phyloP scores from a whole-genome alignment of 2,329 filamentous ascomycete species.

The Colletotrichum filicis region DNA sequence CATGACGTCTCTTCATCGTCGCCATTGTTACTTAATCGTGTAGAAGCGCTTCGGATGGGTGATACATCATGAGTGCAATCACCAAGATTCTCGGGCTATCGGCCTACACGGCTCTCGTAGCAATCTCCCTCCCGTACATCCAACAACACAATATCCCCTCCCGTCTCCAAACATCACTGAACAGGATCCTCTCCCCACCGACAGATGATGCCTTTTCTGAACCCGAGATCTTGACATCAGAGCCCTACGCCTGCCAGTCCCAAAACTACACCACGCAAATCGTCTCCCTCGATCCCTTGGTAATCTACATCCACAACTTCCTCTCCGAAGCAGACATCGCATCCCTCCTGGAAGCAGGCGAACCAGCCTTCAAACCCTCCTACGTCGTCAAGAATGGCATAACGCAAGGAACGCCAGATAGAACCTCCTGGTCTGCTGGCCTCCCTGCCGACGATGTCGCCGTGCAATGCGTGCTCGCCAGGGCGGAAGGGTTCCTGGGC shows the following conservation, averaged over 20 bases:
- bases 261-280: conserved; percentile 52
- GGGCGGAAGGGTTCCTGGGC: conserved; percentile 50
- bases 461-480: conserved; percentile 49
- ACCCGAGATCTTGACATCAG: background rate
- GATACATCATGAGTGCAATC: conserved; percentile 7
- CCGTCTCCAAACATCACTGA: background rate
- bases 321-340: conserved; percentile 45
- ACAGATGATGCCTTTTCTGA: background rate
- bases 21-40: background rate
- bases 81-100: conserved; percentile 22
- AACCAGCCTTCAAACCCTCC: conserved; percentile 49
- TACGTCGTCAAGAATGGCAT: conserved; percentile 49
- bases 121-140: conserved; percentile 20
- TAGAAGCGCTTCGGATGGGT: background rate
- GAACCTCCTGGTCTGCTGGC: conserved; percentile 52
- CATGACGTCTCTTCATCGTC: background rate
- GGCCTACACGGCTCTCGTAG: conserved; percentile 27
- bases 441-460: conserved; percentile 47
- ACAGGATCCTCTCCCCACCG: background rate
- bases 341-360: conserved; percentile 48
- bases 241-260: conserved; percentile 39
- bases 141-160: conserved; percentile 5
- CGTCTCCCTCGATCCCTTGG: conserved; percentile 53
- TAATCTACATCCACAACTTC: conserved; percentile 56
- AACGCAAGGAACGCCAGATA: conserved; percentile 44